phyloP scores from a whole-genome alignment of 2,329 filamentous ascomycete species.

The Colletotrichum siamense region DNA sequence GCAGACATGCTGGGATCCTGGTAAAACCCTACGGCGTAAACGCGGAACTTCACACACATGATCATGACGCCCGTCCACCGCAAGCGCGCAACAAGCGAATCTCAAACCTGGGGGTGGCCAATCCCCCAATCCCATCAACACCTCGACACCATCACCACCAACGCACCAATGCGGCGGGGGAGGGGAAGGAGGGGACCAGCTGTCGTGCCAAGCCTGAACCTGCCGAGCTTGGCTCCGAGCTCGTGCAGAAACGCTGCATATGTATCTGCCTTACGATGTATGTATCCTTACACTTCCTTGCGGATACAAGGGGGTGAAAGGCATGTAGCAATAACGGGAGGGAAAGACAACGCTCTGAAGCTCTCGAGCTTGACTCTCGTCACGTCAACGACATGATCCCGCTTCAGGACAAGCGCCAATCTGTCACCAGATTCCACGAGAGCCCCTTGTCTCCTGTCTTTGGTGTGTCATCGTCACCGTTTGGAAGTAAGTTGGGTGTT shows the following conservation, averaged over 20 bases:
- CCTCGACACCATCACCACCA: background rate
- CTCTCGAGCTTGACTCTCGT: background rate
- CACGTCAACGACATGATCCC: background rate
- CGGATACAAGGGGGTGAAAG: background rate
- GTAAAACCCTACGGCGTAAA: background rate
- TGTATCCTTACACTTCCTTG: background rate
- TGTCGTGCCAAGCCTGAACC: conserved; percentile 12
- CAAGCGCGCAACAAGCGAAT: background rate
- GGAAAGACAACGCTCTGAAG: background rate
- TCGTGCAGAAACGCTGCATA: conserved; percentile 18
- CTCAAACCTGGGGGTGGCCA: background rate
- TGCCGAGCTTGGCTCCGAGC: conserved; percentile 22
- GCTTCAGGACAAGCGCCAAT: conserved; percentile 2
- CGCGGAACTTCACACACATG: background rate
- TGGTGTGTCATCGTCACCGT: background rate
- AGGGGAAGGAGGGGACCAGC: background rate
- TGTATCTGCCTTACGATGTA: background rate
- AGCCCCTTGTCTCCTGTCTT: background rate
- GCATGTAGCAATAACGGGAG: background rate
- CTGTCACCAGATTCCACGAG: background rate
- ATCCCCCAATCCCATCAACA: background rate
- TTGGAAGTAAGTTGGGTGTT: background rate
- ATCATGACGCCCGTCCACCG: background rate
- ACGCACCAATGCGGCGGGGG: conserved; percentile 2
- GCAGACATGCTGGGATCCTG: background rate